Base-by-base conservation (phyloP, 164 flowering plant genomes). In the Pachysandra terminalis region DNA sequence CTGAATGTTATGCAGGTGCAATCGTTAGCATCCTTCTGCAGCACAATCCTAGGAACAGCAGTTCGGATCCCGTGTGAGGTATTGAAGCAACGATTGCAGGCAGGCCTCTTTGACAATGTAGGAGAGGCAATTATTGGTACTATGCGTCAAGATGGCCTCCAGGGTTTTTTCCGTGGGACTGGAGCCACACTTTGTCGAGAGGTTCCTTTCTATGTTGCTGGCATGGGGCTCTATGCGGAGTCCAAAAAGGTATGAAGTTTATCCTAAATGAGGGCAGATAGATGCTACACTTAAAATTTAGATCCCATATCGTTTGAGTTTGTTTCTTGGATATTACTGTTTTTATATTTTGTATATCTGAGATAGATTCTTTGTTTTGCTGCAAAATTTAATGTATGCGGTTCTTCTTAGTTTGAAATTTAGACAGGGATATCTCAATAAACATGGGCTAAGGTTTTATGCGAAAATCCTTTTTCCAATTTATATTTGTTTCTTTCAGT, bases 121-220 rank as follows among this genome's bases (percentile, higher is more conserved):
- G 97, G 98, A n/a, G 90, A 96, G 74, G 99, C 97, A 65, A 79
- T 96, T 70, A 77, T 88, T 54, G 96, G 95, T 41, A 96, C 99
- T 17, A 79, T 92, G 87, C 81, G 83, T 5, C 95, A 89, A 77
- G 98, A 96, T 85, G 99, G 99, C 61, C 76, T 87, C 4, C 84
- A 77, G 79, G 99, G 98, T 49, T 96, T 96, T 77, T 96, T 96
- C 73, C 96, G 99, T 59, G 99, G 99, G 70, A 96, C 98, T 64
- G 96, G 95, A 64, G 98, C 96, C 21, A 96, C 99, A 59, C 96
- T 96, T 68, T 93, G 86, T 69, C 86, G 99, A 40, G 99, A 96
- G 77, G 94, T 96, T 79, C 99, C 99, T 10, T 91, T 96, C 69
- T 96, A 96, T 79, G 99, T 96, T 62, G 97, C 96, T 65, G 99